phyloP scores from a whole-genome alignment of 2,329 filamentous ascomycete species.

The Stemphylium lycopersici region DNA sequence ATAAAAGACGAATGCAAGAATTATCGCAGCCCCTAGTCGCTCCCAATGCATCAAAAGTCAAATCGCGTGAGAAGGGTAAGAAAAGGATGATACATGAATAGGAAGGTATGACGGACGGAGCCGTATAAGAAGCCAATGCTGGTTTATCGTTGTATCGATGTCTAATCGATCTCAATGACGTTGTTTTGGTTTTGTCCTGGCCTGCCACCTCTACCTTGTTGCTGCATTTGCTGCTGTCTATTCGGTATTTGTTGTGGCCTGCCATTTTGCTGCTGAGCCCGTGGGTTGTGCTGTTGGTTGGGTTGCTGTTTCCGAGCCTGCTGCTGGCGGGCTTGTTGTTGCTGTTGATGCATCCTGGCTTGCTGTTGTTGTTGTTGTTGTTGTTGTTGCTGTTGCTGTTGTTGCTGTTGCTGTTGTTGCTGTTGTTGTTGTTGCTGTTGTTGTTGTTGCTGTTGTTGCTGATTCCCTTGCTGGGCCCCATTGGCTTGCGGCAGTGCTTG shows the following conservation, averaged over 20 bases:
- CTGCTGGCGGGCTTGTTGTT: slow-evolving; percentile 17
- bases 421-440: slow-evolving; percentile 18
- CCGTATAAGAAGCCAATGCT: background rate
- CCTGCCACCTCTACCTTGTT: slow-evolving; percentile 11
- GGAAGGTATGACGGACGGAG: background rate
- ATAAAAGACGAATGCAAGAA: background rate
- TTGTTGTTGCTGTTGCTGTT: background rate
- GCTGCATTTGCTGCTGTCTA: slow-evolving; percentile 7
- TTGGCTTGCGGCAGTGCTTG: slow-evolving; percentile 9
- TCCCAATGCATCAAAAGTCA: background rate
- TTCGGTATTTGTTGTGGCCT: slow-evolving; percentile 15
- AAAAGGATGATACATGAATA: background rate
- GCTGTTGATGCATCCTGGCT: slow-evolving; percentile 14
- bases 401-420: slow-evolving; percentile 12
- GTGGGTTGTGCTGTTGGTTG: slow-evolving; percentile 20
- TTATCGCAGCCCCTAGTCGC: background rate
- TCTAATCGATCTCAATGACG: slow-evolving; percentile 34
- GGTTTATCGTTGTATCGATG: background rate
- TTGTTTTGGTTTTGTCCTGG: slow-evolving; percentile 19
- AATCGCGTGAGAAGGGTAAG: background rate
- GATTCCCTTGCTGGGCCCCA: slow-evolving; percentile 10
- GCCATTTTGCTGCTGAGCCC: slow-evolving; percentile 14
- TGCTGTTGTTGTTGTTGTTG: slow-evolving; percentile 15
- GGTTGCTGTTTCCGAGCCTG: slow-evolving; percentile 11
- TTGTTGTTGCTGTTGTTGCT: slow-evolving; percentile 6